phyloP scores from a whole-genome alignment of 192 early-diverging fungal species.

The Coemansia sp. region DNA sequence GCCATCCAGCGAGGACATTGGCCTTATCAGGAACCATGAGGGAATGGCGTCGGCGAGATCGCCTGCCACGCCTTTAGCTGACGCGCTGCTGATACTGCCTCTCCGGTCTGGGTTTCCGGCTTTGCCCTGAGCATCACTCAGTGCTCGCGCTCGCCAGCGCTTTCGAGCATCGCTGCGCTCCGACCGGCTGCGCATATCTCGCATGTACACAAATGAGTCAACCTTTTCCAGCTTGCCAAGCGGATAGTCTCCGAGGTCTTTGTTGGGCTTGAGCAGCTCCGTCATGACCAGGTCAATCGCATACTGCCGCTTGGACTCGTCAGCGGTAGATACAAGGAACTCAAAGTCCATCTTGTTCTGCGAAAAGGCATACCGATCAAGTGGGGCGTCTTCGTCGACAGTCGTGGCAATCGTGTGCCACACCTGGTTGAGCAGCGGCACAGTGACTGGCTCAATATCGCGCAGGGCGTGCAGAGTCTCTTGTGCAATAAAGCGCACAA shows the following conservation, averaged over 20 bases:
- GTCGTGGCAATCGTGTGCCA: conserved; percentile 57
- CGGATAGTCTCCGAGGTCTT: conserved; percentile 12
- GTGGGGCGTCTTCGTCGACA: conserved; percentile 47
- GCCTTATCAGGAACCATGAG: conserved; percentile 56
- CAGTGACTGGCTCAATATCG: conserved; percentile 47
- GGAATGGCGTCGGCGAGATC: conserved; percentile 45
- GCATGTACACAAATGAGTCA: conserved; percentile 47
- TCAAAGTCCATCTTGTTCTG: conserved; percentile 41
- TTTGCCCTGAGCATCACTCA: conserved; percentile 24
- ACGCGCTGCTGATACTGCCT: neutral
- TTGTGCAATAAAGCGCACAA: conserved; percentile 52
- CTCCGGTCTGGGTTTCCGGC: neutral
- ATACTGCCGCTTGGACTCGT: conserved; percentile 29
- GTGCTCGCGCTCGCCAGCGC: conserved; percentile 33
- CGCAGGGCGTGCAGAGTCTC: conserved; percentile 52
- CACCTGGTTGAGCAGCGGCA: conserved; percentile 47
- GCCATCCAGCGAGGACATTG: conserved; percentile 36
- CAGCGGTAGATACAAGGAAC: conserved; percentile 37
- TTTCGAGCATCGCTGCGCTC: conserved; percentile 33
- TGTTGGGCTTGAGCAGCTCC: conserved; percentile 43
- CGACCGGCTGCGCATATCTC: conserved; percentile 48
- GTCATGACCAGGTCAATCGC: conserved; percentile 40
- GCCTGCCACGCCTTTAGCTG: neutral
- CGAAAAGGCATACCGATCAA: conserved; percentile 51
- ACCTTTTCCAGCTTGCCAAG: conserved; percentile 37